Evolutionary conservation across 1,139 yeast genomes (phyloP), one percentile per base, ranked within the genome.

Genomic region (Lizanozyma gosingica): DNA sequence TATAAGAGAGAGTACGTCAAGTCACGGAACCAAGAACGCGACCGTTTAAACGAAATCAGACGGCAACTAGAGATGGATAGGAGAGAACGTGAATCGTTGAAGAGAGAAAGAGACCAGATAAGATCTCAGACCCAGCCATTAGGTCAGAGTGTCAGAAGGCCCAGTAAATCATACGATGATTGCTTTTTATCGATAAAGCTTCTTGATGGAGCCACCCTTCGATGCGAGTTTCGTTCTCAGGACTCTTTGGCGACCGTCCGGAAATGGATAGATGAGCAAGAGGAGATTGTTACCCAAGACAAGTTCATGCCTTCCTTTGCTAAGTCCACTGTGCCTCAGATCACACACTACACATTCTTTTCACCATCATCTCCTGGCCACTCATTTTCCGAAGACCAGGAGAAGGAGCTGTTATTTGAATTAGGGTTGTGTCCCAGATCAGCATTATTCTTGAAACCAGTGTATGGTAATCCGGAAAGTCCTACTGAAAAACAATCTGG

Each of bases 341-440:
- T 53, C 14, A 60, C 67, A 1, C 29, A 69, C 71, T 4, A 54
- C 62, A 1, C 54, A 57, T 34, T 68, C 64, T 45, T 66, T 59
- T 2, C 68, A 68, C 46, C 69, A 64, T 46, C 54, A 22, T 22
- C 11, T 6, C 11, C 29, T 22, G 29, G 29, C 29, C 29, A 22
- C 11, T 6, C 29, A 22, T 73, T 69, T 46, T 61, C 71, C 2
- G 76, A 71, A 14, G 64, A 69, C 6, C 82, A 80, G 40, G 88
- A 82, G 51, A 64, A 67, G 41, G 54, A 54, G 39, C 56, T 74
- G 3, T 62, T 83, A 36, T 53, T 50, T 17, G 68, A 63, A 3
- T 62, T 83, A 39, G 76, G 70, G 6, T 62, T 83, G 42, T 61
- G 71, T 14, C 92, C 94, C 1, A 65, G 90, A 40, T 78, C 87